Base-by-base conservation (phyloP, 345 rosid genomes). In the Sisymbrium altissimum region DNA sequence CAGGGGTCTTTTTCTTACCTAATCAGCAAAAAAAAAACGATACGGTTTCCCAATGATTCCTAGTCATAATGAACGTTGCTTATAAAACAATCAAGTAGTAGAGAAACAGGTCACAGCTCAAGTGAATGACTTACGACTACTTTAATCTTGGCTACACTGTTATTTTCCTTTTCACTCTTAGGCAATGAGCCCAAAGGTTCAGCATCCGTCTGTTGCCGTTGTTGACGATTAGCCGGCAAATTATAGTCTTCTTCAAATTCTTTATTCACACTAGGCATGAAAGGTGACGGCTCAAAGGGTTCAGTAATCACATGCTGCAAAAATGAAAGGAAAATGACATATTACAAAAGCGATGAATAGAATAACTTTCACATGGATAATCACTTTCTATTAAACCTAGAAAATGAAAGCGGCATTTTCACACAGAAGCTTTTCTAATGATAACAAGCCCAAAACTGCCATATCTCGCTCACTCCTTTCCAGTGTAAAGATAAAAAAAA, bases 1-100 rank as follows among this genome's bases (percentile, higher is more conserved):
- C 58, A 96, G 57, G 14, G 99, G 99, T 81, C 99, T 88, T 81
- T 92, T 96, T 50, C 99, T 94, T 38, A 96, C 99, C 99, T 95
- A 70, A 17, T n/a, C 6, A 29, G 60, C 15, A 52, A 56, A 12
- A 43, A 53, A 12, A 64, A 66, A 63, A 12, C n/a, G 25, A 29
- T 55, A 12, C n/a, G 25, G 36, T 55, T 48, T 70, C 38, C n/a
- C 40, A 53, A 32, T 64, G 32, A 73, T 29, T 32, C 61, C 38
- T 46, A 25, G 63, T 40, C 36, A 33, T 33, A 66, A 27, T 29
- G 45, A 63, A 36, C 2, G 27, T 48, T 57, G 48, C 63, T 71
- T 18, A 36, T 32, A 27, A 45, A 69, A 19, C 53, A 70, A 63
- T 35, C 21, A 68, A 35, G 58, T 46, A 29, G 36, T 56, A 64